Evolutionary conservation across 805 yeast genomes (phyloP).

Genomic region (Ogataea naganishii): DNA sequence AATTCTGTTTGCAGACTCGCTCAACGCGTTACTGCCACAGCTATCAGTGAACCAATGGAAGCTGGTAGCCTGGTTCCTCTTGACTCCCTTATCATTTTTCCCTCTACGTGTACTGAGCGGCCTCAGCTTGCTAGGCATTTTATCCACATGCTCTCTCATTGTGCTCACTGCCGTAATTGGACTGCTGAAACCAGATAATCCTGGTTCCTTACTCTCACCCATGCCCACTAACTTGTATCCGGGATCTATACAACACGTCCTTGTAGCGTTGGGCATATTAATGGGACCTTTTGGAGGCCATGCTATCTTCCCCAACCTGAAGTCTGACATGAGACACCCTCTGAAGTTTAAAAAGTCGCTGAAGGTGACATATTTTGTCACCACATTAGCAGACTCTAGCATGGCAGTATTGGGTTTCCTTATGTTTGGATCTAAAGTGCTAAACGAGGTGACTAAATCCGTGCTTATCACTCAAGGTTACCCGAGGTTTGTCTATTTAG

Average conservation of each 20-base stretch:
- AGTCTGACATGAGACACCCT: slow-evolving; percentile 70
- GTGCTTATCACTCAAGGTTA: slow-evolving; percentile 59
- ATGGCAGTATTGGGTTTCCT: slow-evolving; percentile 63
- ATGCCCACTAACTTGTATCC: slow-evolving; percentile 37
- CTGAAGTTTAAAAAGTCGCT: slow-evolving; percentile 44
- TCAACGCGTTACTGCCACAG: slow-evolving; percentile 56
- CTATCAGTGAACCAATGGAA: slow-evolving; percentile 52
- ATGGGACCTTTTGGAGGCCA: slow-evolving; percentile 84
- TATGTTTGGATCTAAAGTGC: slow-evolving; percentile 68
- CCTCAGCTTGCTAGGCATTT: slow-evolving; percentile 47
- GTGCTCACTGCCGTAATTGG: slow-evolving; percentile 41
- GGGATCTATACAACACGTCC: slow-evolving; percentile 25
- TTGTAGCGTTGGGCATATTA: slow-evolving; percentile 52
- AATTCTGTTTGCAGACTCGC: slow-evolving; percentile 79
- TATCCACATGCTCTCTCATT: slow-evolving; percentile 44
- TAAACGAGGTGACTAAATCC: slow-evolving; percentile 73
- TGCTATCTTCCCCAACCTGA: slow-evolving; percentile 72
- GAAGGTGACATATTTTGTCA: slow-evolving; percentile 46
- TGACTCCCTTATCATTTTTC: slow-evolving; percentile 72
- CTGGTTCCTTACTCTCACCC: slow-evolving; percentile 47
- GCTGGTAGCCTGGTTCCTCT: slow-evolving; percentile 53
- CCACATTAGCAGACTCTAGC: slow-evolving; percentile 47
- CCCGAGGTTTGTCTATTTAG: slow-evolving; percentile 48
- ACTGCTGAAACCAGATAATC: slow-evolving; percentile 27
- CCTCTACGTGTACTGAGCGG: slow-evolving; percentile 48